These are phyloP conservation scores for Hypsizygus marmoreus DNA, from an alignment of 768 basidiomycete species.

Conservation along the genomic window DNA sequence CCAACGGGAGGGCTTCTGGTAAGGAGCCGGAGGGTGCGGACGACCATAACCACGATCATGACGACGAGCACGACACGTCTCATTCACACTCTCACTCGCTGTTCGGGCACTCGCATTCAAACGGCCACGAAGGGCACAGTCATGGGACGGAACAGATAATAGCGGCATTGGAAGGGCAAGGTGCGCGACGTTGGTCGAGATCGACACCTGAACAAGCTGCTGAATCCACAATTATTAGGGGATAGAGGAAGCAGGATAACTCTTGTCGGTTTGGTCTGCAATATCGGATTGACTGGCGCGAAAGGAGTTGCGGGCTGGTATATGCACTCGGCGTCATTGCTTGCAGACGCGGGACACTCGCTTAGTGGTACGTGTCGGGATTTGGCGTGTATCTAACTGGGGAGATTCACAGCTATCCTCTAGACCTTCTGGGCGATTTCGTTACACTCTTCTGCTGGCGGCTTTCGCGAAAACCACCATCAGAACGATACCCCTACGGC, in stretches of 20 bases:
- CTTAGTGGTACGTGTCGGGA: slow-evolving; percentile 64
- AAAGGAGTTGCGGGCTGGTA: slow-evolving; percentile 91
- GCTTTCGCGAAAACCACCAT: slow-evolving; percentile 80
- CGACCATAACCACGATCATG: slow-evolving; percentile 28
- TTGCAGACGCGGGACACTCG: slow-evolving; percentile 95
- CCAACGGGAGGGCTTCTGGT: slow-evolving; percentile 3
- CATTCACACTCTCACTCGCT: slow-evolving; percentile 63
- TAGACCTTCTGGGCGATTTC: slow-evolving; percentile 87
- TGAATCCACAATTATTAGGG: slow-evolving; percentile 54
- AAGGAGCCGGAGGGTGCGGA: slow-evolving; percentile 16
- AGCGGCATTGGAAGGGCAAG: slow-evolving; percentile 64
- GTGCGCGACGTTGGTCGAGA: slow-evolving; percentile 38
- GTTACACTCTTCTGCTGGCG: slow-evolving; percentile 90
- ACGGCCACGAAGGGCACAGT: slow-evolving; percentile 56
- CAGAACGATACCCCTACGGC: slow-evolving; percentile 80
- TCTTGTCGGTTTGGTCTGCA: slow-evolving; percentile 79
- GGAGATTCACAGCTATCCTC: slow-evolving; percentile 9
- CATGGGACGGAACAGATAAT: slow-evolving; percentile 71
- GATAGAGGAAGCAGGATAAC: slow-evolving; percentile 86
- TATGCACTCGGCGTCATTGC: slow-evolving; percentile 85
- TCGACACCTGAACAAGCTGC: too few species aligned
- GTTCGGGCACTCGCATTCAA: slow-evolving; percentile 67
- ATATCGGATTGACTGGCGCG: slow-evolving; percentile 75
- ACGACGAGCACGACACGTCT: slow-evolving; percentile 43
- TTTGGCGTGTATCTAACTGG: background rate